Conservation (phyloP, 768 basidiomycete genomes). For the Suillus variegatus region DNA sequence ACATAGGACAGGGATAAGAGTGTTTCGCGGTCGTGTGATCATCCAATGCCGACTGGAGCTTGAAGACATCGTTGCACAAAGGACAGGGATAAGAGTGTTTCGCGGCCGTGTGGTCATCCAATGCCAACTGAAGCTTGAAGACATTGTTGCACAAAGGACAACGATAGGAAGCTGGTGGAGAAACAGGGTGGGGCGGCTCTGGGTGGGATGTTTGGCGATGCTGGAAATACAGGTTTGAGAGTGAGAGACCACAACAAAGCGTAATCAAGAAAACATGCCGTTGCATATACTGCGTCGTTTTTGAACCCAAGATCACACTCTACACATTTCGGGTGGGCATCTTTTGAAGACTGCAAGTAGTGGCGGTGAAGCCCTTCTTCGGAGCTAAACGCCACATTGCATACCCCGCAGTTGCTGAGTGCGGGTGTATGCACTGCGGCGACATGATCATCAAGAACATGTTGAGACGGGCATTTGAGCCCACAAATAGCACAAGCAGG, state of each 20-base stretch:
- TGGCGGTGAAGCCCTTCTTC: slow-evolving; percentile 41
- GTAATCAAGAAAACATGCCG: slow-evolving; percentile 25
- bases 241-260: not conserved
- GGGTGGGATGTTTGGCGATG: slow-evolving; percentile 1
- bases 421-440: slow-evolving; percentile 29
- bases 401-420: slow-evolving; percentile 22
- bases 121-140: slow-evolving; percentile 1
- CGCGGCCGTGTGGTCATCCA: slow-evolving; percentile 1
- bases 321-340: slow-evolving; percentile 38
- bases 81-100: not conserved
- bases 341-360: slow-evolving; percentile 36
- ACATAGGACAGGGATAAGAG: not conserved
- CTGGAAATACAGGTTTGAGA: not conserved
- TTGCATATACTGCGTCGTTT: slow-evolving; percentile 26
- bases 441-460: slow-evolving; percentile 31
- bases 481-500: slow-evolving; percentile 29
- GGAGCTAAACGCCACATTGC: slow-evolving; percentile 23
- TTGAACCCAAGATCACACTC: slow-evolving; percentile 37
- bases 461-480: slow-evolving; percentile 20
- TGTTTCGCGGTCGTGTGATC: slow-evolving; percentile 2
- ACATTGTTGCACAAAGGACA: not conserved
- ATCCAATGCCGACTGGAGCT: not conserved
- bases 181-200: not conserved
- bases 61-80: not conserved
- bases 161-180: not conserved